Conservation (phyloP, 345 rosid genomes). For the Eutrema japonicum region DNA sequence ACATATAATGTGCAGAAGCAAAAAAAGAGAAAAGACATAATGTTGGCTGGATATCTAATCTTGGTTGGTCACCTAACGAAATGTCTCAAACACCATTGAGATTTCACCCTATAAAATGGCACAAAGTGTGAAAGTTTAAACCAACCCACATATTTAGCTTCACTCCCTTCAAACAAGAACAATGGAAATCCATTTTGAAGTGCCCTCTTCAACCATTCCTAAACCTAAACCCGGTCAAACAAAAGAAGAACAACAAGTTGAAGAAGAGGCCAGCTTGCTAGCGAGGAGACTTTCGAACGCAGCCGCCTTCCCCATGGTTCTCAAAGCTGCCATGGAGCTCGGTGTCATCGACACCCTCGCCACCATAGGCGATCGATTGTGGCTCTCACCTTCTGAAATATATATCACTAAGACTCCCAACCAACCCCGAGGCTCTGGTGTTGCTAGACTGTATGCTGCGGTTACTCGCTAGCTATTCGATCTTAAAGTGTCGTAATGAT, state of each 20-base stretch:
- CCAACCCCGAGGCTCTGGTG: background rate
- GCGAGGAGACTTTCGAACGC: background rate
- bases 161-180: background rate
- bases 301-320: background rate
- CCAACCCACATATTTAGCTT: background rate
- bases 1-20: background rate
- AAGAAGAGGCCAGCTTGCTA: background rate
- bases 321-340: background rate
- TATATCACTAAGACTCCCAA: background rate
- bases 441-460: background rate
- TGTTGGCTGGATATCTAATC: background rate
- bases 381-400: slow-evolving; percentile 1
- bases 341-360: background rate
- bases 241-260: background rate
- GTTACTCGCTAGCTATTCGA: background rate
- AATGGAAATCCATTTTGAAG: background rate
- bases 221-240: background rate
- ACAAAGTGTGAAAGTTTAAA: background rate
- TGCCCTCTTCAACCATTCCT: background rate
- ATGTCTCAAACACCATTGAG: background rate
- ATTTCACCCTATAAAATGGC: background rate
- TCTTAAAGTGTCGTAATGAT: background rate
- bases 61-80: background rate
- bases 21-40: background rate
- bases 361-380: background rate